Evolutionary conservation across 768 basidiomycete genomes (phyloP).

Genomic region (Chiua virens): DNA sequence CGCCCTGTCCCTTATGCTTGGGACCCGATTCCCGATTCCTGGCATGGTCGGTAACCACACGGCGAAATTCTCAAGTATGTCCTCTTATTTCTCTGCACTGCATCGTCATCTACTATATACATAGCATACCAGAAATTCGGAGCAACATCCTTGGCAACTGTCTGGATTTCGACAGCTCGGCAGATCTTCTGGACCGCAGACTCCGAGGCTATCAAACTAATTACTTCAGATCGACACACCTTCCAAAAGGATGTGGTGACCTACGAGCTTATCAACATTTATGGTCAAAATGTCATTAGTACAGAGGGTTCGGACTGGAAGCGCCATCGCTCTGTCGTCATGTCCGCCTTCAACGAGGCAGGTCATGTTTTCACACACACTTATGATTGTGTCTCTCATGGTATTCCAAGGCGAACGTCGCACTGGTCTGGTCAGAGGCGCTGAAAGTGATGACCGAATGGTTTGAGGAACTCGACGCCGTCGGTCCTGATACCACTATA

Average conservation of each 20-base stretch:
- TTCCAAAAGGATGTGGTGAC: conserved; percentile 42
- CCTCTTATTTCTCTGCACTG: not conserved
- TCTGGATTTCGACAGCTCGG: conserved; percentile 30
- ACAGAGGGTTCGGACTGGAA: conserved; percentile 48
- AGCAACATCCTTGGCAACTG: conserved; percentile 39
- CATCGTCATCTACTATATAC: too few relatives aligned
- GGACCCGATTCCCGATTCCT: conserved; percentile 34
- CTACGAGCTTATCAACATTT: conserved; percentile 45
- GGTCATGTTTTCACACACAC: conserved; percentile 38
- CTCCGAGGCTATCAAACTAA: conserved; percentile 40
- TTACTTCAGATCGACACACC: conserved; percentile 33
- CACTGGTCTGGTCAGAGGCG: conserved; percentile 50
- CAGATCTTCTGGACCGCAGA: too few relatives aligned
- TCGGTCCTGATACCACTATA: conserved; percentile 19
- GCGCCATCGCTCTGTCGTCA: conserved; percentile 43
- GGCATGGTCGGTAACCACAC: conserved; percentile 34
- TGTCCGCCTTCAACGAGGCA: conserved; percentile 52
- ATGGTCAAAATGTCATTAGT: conserved; percentile 45
- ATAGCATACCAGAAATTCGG: conserved; percentile 29
- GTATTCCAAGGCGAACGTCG: conserved; percentile 39
- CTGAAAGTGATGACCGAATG: too few relatives aligned
- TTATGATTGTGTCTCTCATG: not conserved
- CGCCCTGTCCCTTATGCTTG: conserved; percentile 24
- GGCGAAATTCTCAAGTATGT: conserved; percentile 39
- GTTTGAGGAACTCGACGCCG: conserved; percentile 40